phyloP scores from a whole-genome alignment of 2,329 filamentous ascomycete species.

The Penicillium olsonii region DNA sequence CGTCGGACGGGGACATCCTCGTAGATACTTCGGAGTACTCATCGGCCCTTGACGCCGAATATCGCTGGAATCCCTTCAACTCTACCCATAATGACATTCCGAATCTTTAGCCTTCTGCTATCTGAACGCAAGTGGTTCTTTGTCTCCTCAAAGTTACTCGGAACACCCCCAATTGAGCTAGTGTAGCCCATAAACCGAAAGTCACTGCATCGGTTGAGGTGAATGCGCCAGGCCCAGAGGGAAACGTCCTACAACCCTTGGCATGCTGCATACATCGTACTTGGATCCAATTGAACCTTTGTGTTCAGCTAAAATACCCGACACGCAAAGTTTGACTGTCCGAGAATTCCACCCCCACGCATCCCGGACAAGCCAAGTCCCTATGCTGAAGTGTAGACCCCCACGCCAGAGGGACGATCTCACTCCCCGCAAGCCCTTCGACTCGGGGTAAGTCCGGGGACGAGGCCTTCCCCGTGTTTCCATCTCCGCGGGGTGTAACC shows the following conservation, averaged over 20 bases:
- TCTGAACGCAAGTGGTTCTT: not conserved
- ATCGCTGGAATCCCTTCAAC: too few species aligned
- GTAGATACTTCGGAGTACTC: too few species aligned
- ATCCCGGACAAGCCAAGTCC: not conserved
- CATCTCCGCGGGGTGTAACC: not conserved
- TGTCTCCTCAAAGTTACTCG: not conserved
- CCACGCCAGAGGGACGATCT: slow-evolving; percentile 5
- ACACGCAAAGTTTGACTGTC: too few species aligned
- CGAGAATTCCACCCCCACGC: not conserved
- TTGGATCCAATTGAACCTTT: too few species aligned
- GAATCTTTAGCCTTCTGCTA: not conserved
- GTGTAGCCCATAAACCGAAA: not conserved
- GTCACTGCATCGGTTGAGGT: too few species aligned
- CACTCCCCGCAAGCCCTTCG: not conserved
- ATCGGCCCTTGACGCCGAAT: too few species aligned
- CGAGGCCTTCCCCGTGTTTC: slow-evolving; percentile 10
- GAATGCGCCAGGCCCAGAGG: too few species aligned
- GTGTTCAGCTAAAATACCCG: too few species aligned
- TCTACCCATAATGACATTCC: not conserved
- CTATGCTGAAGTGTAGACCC: not conserved
- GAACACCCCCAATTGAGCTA: not conserved
- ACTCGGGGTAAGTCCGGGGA: not conserved
- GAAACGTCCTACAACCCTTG: not conserved
- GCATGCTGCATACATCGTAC: not conserved
- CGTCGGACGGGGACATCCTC: not conserved